Conservation (phyloP, 2,329 filamentous ascomycete genomes). For the Apiospora saccharicola region DNA sequence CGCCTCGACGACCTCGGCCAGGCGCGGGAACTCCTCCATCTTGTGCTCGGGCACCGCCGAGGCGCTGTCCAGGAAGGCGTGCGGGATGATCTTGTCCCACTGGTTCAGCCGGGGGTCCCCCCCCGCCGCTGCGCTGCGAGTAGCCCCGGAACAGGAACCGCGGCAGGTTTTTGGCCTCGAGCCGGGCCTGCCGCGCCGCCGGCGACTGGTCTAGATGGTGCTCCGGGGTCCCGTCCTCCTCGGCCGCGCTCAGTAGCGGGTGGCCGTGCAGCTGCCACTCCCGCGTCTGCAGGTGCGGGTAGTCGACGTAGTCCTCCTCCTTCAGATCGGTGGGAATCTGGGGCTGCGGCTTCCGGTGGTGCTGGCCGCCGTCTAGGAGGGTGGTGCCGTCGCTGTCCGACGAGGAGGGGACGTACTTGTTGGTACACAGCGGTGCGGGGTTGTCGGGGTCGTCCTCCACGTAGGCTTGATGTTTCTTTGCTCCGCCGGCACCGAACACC, state of each 20-base stretch:
- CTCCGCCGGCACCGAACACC: not conserved
- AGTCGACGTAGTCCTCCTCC: not conserved
- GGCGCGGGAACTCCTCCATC: not conserved
- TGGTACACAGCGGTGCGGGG: no score
- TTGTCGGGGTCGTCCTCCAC: not conserved
- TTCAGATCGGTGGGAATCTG: not conserved
- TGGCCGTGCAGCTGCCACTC: not conserved
- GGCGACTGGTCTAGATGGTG: not conserved
- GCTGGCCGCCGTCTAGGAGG: no score
- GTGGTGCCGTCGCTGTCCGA: not conserved
- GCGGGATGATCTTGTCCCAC: slow-evolving; percentile 16
- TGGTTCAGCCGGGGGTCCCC: not conserved
- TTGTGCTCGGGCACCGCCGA: not conserved
- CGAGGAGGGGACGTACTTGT: not conserved
- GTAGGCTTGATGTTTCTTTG: not conserved
- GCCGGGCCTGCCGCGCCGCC: not conserved
- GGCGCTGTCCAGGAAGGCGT: not conserved
- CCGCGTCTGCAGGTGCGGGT: not conserved
- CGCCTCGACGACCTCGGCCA: not conserved
- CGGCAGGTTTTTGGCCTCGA: not conserved
- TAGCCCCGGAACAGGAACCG: slow-evolving; percentile 9
- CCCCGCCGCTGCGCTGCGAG: not conserved
- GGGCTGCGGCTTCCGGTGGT: not conserved
- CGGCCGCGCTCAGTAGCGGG: not conserved
- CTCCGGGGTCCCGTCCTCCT: not conserved